Conservation (phyloP, 2,329 filamentous ascomycete species). For the Stemphylium vesicarium region DNA sequence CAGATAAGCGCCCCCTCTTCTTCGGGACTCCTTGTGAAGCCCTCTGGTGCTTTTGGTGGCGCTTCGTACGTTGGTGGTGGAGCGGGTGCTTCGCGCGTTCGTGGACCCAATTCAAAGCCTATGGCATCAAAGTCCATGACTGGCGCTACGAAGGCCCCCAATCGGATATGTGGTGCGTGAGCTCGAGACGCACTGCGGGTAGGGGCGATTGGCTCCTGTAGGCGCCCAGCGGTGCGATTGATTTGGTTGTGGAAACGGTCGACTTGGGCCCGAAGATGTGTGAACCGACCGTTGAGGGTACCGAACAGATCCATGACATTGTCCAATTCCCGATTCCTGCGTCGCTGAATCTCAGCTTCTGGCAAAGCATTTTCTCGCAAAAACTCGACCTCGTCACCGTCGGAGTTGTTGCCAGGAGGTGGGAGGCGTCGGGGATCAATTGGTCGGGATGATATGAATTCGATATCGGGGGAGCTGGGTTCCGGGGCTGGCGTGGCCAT, state of each 20-base stretch:
- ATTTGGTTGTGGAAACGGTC: conserved; percentile 29
- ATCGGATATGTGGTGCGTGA: conserved; percentile 20
- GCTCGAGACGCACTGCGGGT: conserved; percentile 18
- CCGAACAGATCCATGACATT: conserved; percentile 28
- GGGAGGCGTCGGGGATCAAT: conserved; percentile 28
- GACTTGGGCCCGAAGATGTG: conserved; percentile 30
- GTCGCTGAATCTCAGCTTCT: conserved; percentile 23
- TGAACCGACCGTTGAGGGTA: conserved; percentile 22
- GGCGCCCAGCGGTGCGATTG: conserved; percentile 17
- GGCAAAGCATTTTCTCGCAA: conserved; percentile 32
- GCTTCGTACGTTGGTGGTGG: conserved; percentile 63
- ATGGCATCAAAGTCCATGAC: conserved; percentile 50
- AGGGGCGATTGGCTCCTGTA: conserved; percentile 24
- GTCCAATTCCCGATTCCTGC: conserved; percentile 24
- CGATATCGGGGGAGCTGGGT: conserved; percentile 54
- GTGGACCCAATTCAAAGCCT: conserved; percentile 53
- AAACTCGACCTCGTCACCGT: conserved; percentile 42
- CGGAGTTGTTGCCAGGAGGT: conserved; percentile 16
- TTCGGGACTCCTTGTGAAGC: conserved; percentile 78
- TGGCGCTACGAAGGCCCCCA: conserved; percentile 34
- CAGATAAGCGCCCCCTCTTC: conserved; percentile 80
- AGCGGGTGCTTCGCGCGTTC: conserved; percentile 27
- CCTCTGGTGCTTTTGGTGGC: conserved; percentile 69
- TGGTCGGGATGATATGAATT: conserved; percentile 52
- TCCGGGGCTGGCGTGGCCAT: conserved; percentile 32